A percentile compares a stretch with the other conserved stretches of the same genome.
Conservation (phyloP, 1,139 yeast genomes). For the Arxiozyma heterogenica region DNA sequence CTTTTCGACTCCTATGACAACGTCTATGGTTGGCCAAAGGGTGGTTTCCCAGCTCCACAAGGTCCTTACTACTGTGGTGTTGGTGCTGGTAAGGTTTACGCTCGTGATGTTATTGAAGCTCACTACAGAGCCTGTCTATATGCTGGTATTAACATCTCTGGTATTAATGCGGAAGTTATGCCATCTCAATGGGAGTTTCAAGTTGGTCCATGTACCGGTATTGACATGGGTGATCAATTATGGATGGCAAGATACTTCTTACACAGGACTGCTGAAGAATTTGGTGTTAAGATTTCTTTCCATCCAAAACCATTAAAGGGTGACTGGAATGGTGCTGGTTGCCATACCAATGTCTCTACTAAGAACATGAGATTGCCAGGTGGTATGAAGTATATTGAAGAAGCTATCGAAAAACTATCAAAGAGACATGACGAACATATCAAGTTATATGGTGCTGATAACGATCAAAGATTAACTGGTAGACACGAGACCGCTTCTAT, state of each 20-base stretch:
- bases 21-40: slow-evolving; percentile 98
- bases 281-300: slow-evolving; percentile 95
- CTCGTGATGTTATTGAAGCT: slow-evolving; percentile 97
- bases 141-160: slow-evolving; percentile 83
- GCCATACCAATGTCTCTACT: slow-evolving; percentile 98
- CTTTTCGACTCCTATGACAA: slow-evolving; percentile 83
- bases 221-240: slow-evolving; percentile 92
- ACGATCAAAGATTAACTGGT: slow-evolving; percentile 92
- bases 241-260: slow-evolving; percentile 93
- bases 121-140: slow-evolving; percentile 97
- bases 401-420: slow-evolving; percentile 85
- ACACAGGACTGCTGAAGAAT: slow-evolving; percentile 95
- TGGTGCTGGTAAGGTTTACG: slow-evolving; percentile 96
- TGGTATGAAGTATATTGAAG: slow-evolving; percentile 91
- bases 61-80: slow-evolving; percentile 99
- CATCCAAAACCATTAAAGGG: slow-evolving; percentile 99
- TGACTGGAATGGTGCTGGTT: slow-evolving; percentile 99
- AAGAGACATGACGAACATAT: slow-evolving; percentile 97
- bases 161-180: slow-evolving; percentile 99
- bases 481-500: slow-evolving; percentile 96
- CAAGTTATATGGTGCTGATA: slow-evolving; percentile 89
- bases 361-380: slow-evolving; percentile 85
- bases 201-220: slow-evolving; percentile 97
- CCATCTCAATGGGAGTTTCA: slow-evolving; percentile 99
- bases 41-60: slow-evolving; percentile 99